A percentile compares a stretch with the other conserved stretches of the same genome.
These are phyloP conservation scores for Baudoinia panamericana DNA, from an alignment of 495 filamentous ascomycete species.

Conservation along the genomic window DNA sequence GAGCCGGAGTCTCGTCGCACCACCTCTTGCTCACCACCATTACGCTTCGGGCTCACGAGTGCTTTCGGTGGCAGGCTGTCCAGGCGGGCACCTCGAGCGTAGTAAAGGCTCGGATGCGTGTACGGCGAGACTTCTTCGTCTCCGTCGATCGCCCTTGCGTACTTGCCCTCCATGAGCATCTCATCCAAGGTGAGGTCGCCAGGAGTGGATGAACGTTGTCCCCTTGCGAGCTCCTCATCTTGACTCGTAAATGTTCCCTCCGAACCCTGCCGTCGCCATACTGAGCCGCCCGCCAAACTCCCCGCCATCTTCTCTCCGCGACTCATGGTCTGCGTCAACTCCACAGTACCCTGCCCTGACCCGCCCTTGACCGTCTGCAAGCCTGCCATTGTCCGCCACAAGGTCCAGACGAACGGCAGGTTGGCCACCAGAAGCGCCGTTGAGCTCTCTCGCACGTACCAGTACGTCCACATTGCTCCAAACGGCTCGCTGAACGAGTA, in stretches of 20 bases:
- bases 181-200: slow-evolving; percentile 6
- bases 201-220: neutral
- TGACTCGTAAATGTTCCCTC: neutral
- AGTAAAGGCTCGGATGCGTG: slow-evolving; percentile 9
- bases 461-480: slow-evolving; percentile 47
- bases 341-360: slow-evolving; percentile 2
- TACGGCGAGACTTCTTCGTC: slow-evolving; percentile 2
- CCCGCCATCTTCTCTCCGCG: neutral
- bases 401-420: slow-evolving; percentile 48
- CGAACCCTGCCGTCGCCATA: neutral
- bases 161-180: slow-evolving; percentile 3
- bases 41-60: slow-evolving; percentile 2
- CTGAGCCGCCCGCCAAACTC: neutral
- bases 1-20: slow-evolving; percentile 6
- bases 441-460: slow-evolving; percentile 53
- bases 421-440: slow-evolving; percentile 54
- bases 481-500: slow-evolving; percentile 49
- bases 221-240: neutral
- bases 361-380: slow-evolving; percentile 1
- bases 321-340: neutral
- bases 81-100: neutral
- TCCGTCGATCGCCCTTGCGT: neutral
- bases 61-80: neutral
- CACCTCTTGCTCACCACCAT: neutral
- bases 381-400: slow-evolving; percentile 11